Evolutionary conservation across 495 filamentous ascomycete genomes (phyloP), one percentile per base, ranked within the genome.

Genomic region (Lophiostoma macrostomum): DNA sequence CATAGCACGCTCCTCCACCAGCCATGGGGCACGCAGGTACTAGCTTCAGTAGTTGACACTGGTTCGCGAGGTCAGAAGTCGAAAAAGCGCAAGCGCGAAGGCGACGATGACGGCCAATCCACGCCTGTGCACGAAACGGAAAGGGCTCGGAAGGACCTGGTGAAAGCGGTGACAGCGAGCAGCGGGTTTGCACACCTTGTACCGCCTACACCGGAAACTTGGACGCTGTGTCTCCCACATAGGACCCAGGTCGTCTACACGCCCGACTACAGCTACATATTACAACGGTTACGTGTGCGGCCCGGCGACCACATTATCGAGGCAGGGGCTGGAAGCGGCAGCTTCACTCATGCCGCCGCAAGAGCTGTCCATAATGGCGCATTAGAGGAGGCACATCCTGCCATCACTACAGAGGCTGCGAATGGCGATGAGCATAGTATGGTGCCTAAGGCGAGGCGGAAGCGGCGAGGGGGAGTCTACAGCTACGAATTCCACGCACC

Each of bases 191-290:
- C 90, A 14, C 91, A 98, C 68, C 66, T 98, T 27, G 76, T 96
- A 12, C 88, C 86, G 23, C 94, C 94, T 0, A 96, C 94, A 0
- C 88, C 93, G 12, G 93, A 98, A 68, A 74, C 86, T 13, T 98
- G 93, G 93, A 98, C 94, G 0, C 71, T 80, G 22, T 88, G 85
- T 30, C 77, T 98, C 30, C 93, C 91, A 2, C 93, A 98, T 67
- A 79, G 93, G 40, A 98, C 93, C 7, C 93, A 98, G 70, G 91
- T 98, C 40, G 93, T 98, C 56, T 98, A 98, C 65, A 96, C 89
- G 1, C 90, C 94, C 8, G 93, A 98, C 69, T 95, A 95, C 71
- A 95, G 90, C 70, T 98, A 93, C 65, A 85, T 98, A 30, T 78
- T 98, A 19, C 89, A 96, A 65, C 78, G 90, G 38, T 75, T 98